phyloP scores from a whole-genome alignment of 345 rosid genomes.

The Hibiscus syriacus region DNA sequence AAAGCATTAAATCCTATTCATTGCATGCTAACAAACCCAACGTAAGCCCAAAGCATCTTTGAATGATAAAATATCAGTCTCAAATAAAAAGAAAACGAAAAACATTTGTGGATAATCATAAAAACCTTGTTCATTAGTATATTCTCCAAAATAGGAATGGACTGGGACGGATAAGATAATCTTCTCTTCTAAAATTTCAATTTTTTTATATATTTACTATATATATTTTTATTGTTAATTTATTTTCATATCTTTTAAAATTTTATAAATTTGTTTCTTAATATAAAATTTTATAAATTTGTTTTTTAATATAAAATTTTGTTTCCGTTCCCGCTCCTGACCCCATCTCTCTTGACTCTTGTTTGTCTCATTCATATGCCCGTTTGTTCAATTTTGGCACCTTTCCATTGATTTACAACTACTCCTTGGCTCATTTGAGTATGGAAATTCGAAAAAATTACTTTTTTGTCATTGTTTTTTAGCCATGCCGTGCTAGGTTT shows the following conservation, averaged over 20 bases:
- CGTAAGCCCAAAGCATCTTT: slow-evolving; percentile 49
- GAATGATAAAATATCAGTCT: slow-evolving; percentile 30
- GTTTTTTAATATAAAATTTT: no score
- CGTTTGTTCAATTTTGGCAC: slow-evolving; percentile 18
- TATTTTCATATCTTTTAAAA: no score
- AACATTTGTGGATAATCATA: slow-evolving; percentile 37
- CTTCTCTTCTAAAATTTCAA: no score
- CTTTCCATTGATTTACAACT: slow-evolving; percentile 19
- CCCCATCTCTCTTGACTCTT: slow-evolving; percentile 8
- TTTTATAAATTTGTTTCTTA: no score
- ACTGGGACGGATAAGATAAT: no score
- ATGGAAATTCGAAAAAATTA: background rate
- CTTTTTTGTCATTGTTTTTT: background rate
- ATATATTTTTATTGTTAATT: no score
- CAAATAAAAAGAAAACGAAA: background rate
- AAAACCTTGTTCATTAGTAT: no score
- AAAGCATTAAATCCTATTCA: slow-evolving; percentile 28
- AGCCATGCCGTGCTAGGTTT: slow-evolving; percentile 8
- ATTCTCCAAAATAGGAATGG: no score
- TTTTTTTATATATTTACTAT: no score
- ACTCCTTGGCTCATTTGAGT: slow-evolving; percentile 9
- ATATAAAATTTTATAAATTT: no score
- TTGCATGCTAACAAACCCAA: slow-evolving; percentile 28
- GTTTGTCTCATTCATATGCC: slow-evolving; percentile 8
- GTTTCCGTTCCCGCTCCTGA: no score